Evolutionary conservation across 768 basidiomycete species (phyloP).

Genomic region (Tulasnella sp.): DNA sequence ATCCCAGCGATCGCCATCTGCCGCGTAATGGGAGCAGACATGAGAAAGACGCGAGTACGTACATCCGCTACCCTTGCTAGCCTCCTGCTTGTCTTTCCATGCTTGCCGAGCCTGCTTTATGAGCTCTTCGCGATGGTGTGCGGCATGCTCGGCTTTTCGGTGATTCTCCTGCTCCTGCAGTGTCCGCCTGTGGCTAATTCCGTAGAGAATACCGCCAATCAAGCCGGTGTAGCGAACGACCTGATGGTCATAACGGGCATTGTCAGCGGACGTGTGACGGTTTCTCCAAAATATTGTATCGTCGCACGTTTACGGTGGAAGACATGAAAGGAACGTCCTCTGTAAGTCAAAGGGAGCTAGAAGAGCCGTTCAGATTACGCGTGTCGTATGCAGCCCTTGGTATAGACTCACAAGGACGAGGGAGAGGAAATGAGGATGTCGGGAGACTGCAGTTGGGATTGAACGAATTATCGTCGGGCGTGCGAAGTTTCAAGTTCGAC

Average conservation of each 20-base stretch:
- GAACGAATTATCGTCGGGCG: constrained; percentile 4
- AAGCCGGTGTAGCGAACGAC: constrained; percentile 93
- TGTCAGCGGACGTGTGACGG: background rate
- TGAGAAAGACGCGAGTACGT: constrained; percentile 25
- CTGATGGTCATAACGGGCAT: constrained; percentile 30
- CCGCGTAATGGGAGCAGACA: background rate
- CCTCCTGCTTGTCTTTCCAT: constrained; percentile 69
- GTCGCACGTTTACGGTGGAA: constrained; percentile 10
- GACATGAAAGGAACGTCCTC: constrained; percentile 4
- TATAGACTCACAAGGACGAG: background rate
- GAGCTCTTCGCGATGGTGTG: constrained; percentile 62
- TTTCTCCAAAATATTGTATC: background rate
- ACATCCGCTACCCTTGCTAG: constrained; percentile 39
- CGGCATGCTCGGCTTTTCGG: constrained; percentile 60
- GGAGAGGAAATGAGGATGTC: background rate
- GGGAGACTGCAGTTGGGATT: background rate
- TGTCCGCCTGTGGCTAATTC: constrained; percentile 83
- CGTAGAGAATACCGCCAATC: constrained; percentile 76
- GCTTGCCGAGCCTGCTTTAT: constrained; percentile 82
- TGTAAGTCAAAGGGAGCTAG: background rate
- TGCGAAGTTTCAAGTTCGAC: constrained; percentile 7
- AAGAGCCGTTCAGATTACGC: background rate
- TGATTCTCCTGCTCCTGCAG: constrained; percentile 72
- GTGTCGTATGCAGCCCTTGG: background rate
- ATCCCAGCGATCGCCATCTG: background rate